Evolutionary conservation across 2,329 filamentous ascomycete genomes (phyloP), one percentile per base, ranked within the genome.

Genomic region (Fusarium sp.): DNA sequence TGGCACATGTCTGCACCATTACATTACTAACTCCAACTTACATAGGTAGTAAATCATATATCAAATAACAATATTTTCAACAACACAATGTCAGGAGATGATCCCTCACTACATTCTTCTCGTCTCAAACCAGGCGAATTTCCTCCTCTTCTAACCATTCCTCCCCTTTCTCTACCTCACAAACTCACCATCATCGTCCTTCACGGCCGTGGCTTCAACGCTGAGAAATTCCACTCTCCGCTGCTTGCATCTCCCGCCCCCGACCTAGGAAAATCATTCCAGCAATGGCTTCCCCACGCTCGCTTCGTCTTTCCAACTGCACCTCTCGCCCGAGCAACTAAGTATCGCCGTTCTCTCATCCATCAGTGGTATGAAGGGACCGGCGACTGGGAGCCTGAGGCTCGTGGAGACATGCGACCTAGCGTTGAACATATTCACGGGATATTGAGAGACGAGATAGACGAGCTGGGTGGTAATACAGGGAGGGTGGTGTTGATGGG

Each of bases 301-400:
- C 83, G 81, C 46, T 82, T 87, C 61, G 72, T 87, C 44, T 85
- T 87, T 67, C 85, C 83, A 4, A 82, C 80, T 0, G 85, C 85
- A 1, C 78, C 81, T 14, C 70, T 77, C 7, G 66, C 67, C 10
- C 64, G 77, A 10, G 77, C 77, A 9, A 68, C 65, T 30, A 74
- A 78, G 44, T 79, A 78, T 44, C 74, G 74, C 14, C 75, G 76
- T 6, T 73, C 70, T 23, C 52, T 72, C 40, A 77, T 78, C 25
- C 75, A 75, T 32, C 77, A 79, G 62, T 79, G 77, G 77, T 79
- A 77, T 32, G 77, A 79, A 48, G 77, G 77, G 22, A 73, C 75
- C 14, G 77, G 77, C 0, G 77, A 78, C 56, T 79, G 76, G 77
- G 76, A 78, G 51, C 74, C 72, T 0, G 69, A 73, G 23, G 68